Conservation (phyloP, 202 grass and related monocot species). For the Schoenoplectus triqueter region DNA sequence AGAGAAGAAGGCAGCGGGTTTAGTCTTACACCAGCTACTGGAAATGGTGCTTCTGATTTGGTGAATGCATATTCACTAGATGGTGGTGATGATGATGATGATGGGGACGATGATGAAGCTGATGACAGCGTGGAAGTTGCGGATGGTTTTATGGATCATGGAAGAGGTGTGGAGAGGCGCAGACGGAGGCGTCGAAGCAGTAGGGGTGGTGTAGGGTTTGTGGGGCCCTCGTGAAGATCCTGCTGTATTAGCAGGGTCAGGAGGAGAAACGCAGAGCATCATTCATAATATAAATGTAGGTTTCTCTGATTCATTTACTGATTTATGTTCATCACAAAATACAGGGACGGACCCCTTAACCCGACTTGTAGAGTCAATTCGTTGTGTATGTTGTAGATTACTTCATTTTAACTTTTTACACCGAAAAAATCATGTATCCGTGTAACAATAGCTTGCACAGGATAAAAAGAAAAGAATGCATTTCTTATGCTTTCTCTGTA, state of each 20-base stretch:
- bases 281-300: constrained; percentile 32
- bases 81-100: constrained; percentile 45
- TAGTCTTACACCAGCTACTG: constrained; percentile 25
- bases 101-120: constrained; percentile 10
- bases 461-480: constrained; percentile 27
- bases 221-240: constrained; percentile 26
- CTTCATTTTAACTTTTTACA: constrained; percentile 28
- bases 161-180: constrained; percentile 49
- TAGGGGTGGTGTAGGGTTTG: constrained; percentile 54
- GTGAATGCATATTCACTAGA: constrained; percentile 50
- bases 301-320: constrained; percentile 43
- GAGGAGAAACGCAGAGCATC: constrained; percentile 41
- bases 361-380: constrained; percentile 37
- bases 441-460: constrained; percentile 32
- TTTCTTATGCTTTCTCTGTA: constrained; percentile 38
- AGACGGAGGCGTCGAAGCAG: constrained; percentile 61
- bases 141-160: constrained; percentile 38
- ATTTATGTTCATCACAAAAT: constrained; percentile 21
- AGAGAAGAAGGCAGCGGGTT: constrained; percentile 31
- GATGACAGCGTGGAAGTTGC: constrained; percentile 33
- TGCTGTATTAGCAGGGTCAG: constrained; percentile 11
- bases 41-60: constrained; percentile 6
- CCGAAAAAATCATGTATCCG: constrained; percentile 7
- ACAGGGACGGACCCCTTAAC: constrained; percentile 18
- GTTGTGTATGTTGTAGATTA: constrained; percentile 44